Evolutionary conservation across 768 basidiomycete species (phyloP), one percentile per base, ranked within the genome.

Genomic region (Tricholoma saponaceum): DNA sequence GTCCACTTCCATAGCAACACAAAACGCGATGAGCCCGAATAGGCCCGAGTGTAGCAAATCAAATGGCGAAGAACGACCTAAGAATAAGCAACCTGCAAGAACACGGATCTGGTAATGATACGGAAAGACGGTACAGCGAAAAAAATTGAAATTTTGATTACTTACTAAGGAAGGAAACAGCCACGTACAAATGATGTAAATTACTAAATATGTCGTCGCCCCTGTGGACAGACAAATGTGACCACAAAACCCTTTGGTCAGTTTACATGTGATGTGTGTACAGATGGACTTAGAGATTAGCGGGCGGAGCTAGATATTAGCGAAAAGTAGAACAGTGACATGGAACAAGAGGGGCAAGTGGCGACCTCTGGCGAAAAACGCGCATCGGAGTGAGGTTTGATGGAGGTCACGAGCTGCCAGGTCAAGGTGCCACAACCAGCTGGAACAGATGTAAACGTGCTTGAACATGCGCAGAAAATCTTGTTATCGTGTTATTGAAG

Each of bases 281-380:
- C 39, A 41, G 6, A 18, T 16, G 35, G 39, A 39, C 12, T n/a
- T n/a, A n/a, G n/a, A 41, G 39, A 41, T 41, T 41, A 16, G 35
- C 35, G 16, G 18, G 41, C 41, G 41, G 41, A 43, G 41, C 18
- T 43, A 20, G 0, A 14, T 7, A 46, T 6, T 41, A 4, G 43
- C 4, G n/a, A 32, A 32, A 10, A 8, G 30, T 6, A 8, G 43
- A 23, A 46, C 12, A 23, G 10, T 46, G 23, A 46, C 23, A 25
- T 22, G 41, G 41, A 25, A 46, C 22, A 18, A 52, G 46, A 32
- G 33, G 12, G 58, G 39, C 3, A 12, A 51, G 58, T 50, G 59
- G 62, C 60, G 53, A 55, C 65, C 62, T 64, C 60, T 66, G 62
- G 62, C 65, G 60, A 63, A 66, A 63, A 63, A 35, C 55, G 49